Evolutionary conservation across 352 stramenopile genomes (phyloP), one percentile per base, ranked within the genome.

Genomic region (Phytophthora uliginosa): DNA sequence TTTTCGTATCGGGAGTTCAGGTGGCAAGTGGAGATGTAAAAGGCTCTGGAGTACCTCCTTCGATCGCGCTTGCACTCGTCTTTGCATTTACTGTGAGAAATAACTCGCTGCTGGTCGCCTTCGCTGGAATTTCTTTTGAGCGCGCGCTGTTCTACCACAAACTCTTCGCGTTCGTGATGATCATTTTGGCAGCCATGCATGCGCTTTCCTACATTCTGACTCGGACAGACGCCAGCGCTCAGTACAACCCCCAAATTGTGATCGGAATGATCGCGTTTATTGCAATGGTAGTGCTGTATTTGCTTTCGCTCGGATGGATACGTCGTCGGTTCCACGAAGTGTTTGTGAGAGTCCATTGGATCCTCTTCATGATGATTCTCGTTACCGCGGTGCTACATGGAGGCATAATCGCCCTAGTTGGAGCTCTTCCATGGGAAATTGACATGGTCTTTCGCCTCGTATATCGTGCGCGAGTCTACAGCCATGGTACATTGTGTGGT

Each of bases 61-160:
- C 66, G 13, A 52, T 86, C 36, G 67, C 69, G 10, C 61, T 88
- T 48, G 38, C 73, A 4, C 3, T 74, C 2, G 62, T 81, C 6
- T 86, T 90, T 59, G 71, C 42, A 2, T 66, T 84, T 18, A 52
- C 67, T 7, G 63, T 88, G 18, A 78, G 80, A 57, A 86, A 90
- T 70, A 88, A 86, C 62, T 76, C 77, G 26, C 45, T 85, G 31
- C 48, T 88, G 15, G 58, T 84, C 8, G 20, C 56, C 1, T 28
- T 73, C 13, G 82, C 78, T 9, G 82, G 73, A 6, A 63, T 90
- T 20, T 78, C 80, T 0, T 90, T 85, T 50, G 80, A 86, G 36
- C 72, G 82, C 15, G 73, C 73, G 28, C 40, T 88, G 9, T 70
- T 85, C 7, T 86, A 88, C 48, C 82, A 86, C 74, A 86, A 84